A percentile compares a stretch with the other conserved stretches of the same genome.
These are phyloP conservation scores for Cadophora malorum DNA, from an alignment of 2,329 filamentous ascomycete species.

Conservation along the genomic window DNA sequence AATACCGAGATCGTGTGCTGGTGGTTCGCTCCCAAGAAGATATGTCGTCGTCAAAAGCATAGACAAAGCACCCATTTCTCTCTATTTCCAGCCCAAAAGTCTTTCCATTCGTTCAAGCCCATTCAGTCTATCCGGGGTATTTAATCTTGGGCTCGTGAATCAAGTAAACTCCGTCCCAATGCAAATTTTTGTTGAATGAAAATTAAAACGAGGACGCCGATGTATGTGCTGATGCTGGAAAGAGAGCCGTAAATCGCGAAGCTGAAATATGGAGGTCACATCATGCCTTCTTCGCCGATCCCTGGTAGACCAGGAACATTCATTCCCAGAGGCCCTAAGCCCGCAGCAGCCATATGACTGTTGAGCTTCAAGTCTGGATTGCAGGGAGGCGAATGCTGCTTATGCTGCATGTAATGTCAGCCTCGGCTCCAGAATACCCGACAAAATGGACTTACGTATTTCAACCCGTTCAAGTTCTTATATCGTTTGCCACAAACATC, in stretches of 20 bases:
- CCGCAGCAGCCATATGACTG: constrained; percentile 44
- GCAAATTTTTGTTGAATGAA: constrained; percentile 34
- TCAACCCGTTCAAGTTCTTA: constrained; percentile 98
- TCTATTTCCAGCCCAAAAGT: constrained; percentile 35
- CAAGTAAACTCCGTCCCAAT: constrained; percentile 42
- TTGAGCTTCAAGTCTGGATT: constrained; percentile 76
- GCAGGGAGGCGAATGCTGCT: constrained; percentile 85
- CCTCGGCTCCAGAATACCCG: constrained; percentile 18
- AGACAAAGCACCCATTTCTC: constrained; percentile 26
- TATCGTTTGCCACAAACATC: constrained; percentile 97
- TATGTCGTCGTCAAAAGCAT: constrained; percentile 21
- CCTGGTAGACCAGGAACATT: constrained; percentile 56
- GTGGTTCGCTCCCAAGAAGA: constrained; percentile 11
- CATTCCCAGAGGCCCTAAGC: constrained; percentile 42
- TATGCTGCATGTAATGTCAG: constrained; percentile 61
- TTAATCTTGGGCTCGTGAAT: constrained; percentile 39
- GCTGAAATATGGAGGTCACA: constrained; percentile 34
- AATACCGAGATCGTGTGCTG: constrained; percentile 21
- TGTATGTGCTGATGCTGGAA: constrained; percentile 27
- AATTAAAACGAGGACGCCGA: constrained; percentile 31
- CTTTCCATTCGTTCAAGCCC: constrained; percentile 30
- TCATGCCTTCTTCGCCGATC: constrained; percentile 59
- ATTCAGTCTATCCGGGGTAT: constrained; percentile 45
- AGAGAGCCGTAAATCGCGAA: constrained; percentile 27
- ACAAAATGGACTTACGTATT: constrained; percentile 70